phyloP scores from a whole-genome alignment of 345 rosid genomes.

The Acer yangbiense region DNA sequence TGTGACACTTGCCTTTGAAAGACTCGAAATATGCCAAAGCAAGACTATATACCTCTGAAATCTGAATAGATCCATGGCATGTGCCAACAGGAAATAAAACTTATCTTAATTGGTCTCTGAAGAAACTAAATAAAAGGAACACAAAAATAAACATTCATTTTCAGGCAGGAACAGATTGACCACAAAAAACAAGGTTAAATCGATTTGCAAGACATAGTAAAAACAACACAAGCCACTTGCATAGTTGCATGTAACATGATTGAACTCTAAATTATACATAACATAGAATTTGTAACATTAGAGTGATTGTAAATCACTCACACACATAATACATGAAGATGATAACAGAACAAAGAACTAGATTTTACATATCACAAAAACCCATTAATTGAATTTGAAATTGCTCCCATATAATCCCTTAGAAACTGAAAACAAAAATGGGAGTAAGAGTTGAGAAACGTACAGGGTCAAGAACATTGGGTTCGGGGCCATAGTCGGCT shows the following conservation, averaged over 20 bases:
- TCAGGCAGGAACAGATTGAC: not conserved
- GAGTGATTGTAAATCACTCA: not conserved
- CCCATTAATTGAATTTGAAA: not conserved
- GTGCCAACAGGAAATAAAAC: not conserved
- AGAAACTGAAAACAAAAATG: not conserved
- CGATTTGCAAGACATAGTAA: not conserved
- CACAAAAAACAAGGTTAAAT: not conserved
- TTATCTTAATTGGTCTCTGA: not conserved
- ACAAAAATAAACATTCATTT: not conserved
- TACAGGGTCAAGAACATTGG: slow-evolving; percentile 85
- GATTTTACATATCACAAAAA: not conserved
- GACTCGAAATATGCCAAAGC: not conserved
- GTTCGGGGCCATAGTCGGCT: slow-evolving; percentile 90
- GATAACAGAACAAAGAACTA: not conserved
- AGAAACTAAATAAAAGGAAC: no score
- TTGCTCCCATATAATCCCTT: not conserved
- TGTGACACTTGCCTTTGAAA: not conserved
- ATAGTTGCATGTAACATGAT: slow-evolving; percentile 5
- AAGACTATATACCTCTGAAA: not conserved
- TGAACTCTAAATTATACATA: not conserved
- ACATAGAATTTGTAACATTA: not conserved
- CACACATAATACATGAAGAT: not conserved
- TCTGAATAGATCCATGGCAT: not conserved
- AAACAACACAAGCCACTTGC: not conserved
- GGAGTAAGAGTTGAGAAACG: slow-evolving; percentile 20